Base-by-base conservation (phyloP, 1,284 basidiomycete species). In the Trametes sp. region DNA sequence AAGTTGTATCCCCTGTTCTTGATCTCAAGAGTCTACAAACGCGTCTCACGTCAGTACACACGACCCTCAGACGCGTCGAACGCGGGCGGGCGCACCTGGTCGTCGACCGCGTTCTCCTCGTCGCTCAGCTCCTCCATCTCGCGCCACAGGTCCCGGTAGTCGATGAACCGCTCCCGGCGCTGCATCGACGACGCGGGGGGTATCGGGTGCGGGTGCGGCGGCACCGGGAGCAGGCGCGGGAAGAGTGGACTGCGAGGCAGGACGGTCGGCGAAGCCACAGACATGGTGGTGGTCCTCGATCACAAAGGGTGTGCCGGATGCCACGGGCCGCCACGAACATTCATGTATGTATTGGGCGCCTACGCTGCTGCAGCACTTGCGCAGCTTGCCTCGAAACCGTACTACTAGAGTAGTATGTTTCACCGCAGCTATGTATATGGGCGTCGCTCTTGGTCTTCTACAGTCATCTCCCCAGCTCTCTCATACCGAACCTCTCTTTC, bases 101-200 rank as follows among this genome's bases (percentile, higher is more conserved):
- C 88, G 58, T 93, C 90, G 13, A 93, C 73, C 67, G 93, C 90
- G 51, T 84, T 86, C 73, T 95, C 94, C 73, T 94, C 92, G 62
- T 94, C 93, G 67, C 90, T 94, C 62, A 96, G 78, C 65, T 94
- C 92, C 41, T 93, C 92, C 80, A 92, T 89, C 73, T 95, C 93
- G 59, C 86, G 85, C 68, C 87, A 85, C 44, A 93, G 77, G 73
- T 94, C 89, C 35, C 91, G 84, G 49, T 84, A 78, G 31, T 83
- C 80, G 67, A 87, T 87, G 64, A 92, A 74, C 41, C 84, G 81
- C 2, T 81, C 82, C 65, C 85, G 82, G 4, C 78, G 78, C 46
- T 82, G 81, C 36, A 82, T 78, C 36, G 72, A 76, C 54, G 77
- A 78, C 2, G 86, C 81, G 4, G 87, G 74, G 11, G 91, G 91